These are phyloP conservation scores for Brettanomyces nanus DNA, from an alignment of 805 yeast genomes.

Conservation along the genomic window DNA sequence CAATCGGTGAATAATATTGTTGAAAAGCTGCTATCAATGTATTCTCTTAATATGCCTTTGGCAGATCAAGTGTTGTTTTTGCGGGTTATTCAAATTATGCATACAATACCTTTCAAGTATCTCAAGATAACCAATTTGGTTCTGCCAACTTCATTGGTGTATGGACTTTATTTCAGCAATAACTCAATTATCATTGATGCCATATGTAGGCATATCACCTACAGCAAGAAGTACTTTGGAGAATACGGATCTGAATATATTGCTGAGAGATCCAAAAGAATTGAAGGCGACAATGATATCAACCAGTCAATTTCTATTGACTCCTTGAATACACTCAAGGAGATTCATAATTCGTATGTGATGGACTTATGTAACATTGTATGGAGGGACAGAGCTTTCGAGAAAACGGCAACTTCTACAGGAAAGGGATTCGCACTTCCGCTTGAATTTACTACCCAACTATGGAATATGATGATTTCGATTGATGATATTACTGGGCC, in stretches of 20 bases:
- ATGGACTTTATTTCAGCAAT: slow-evolving; percentile 30
- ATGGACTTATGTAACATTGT: slow-evolving; percentile 47
- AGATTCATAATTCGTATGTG: slow-evolving; percentile 40
- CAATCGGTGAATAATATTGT: slow-evolving; percentile 11
- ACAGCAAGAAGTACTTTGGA: slow-evolving; percentile 29
- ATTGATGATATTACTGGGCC: neutral
- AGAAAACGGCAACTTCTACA: slow-evolving; percentile 24
- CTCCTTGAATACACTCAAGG: slow-evolving; percentile 18
- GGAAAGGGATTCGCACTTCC: slow-evolving; percentile 34
- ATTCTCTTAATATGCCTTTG: neutral
- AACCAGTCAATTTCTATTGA: slow-evolving; percentile 4
- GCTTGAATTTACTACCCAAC: slow-evolving; percentile 23
- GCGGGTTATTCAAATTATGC: slow-evolving; percentile 9
- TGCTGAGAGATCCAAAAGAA: neutral
- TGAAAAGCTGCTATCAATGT: slow-evolving; percentile 2
- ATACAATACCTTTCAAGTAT: slow-evolving; percentile 11
- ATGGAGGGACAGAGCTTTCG: slow-evolving; percentile 50
- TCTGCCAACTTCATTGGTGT: slow-evolving; percentile 32
- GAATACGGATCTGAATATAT: slow-evolving; percentile 15
- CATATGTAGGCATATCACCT: slow-evolving; percentile 37
- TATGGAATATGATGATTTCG: slow-evolving; percentile 15
- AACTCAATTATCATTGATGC: slow-evolving; percentile 40
- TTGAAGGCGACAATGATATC: slow-evolving; percentile 6
- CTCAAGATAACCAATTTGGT: slow-evolving; percentile 23
- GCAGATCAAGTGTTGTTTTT: slow-evolving; percentile 5